phyloP scores from a whole-genome alignment of 768 basidiomycete species.

The Trametes cinnabarina region DNA sequence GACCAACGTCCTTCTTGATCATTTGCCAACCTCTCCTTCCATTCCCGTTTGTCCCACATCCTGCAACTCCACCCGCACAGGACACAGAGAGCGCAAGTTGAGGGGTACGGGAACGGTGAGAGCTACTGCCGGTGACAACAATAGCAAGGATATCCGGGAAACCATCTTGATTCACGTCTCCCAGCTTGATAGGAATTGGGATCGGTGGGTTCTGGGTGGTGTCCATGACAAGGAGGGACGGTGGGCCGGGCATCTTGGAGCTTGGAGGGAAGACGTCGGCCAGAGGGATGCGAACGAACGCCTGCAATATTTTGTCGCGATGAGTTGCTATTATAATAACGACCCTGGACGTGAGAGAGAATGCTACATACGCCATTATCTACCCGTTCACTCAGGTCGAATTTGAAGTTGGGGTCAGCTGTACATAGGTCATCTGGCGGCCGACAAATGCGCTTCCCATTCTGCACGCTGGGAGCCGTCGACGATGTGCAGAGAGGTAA shows the following conservation, averaged over 20 bases:
- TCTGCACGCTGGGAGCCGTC: constrained; percentile 46
- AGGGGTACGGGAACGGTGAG: constrained; percentile 45
- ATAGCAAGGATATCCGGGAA: constrained; percentile 84
- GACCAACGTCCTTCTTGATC: constrained; percentile 56
- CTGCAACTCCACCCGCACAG: constrained; percentile 51
- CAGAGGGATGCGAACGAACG: constrained; percentile 65
- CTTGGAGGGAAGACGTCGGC: constrained; percentile 51
- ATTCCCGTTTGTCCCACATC: constrained; percentile 50
- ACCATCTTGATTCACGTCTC: constrained; percentile 91
- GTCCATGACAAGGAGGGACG: constrained; percentile 70
- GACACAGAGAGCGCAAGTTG: constrained; percentile 63
- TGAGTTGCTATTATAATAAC: background rate
- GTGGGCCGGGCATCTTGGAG: constrained; percentile 24
- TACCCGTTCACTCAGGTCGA: constrained; percentile 54
- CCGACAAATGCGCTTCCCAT: constrained; percentile 62
- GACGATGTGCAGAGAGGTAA: constrained; percentile 71
- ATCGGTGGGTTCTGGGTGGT: constrained; percentile 61
- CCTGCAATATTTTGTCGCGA: constrained; percentile 38
- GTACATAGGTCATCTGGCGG: constrained; percentile 78
- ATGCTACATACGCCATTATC: constrained; percentile 48
- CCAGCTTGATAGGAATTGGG: constrained; percentile 77
- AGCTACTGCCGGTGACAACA: constrained; percentile 43
- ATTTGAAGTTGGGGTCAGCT: constrained; percentile 77
- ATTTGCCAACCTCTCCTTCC: constrained; percentile 65
- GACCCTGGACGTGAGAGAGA: background rate